A percentile compares a stretch with the other conserved stretches of the same genome.
phyloP scores from a whole-genome alignment of 2,329 filamentous ascomycete species.

The Monilinia fructicola region DNA sequence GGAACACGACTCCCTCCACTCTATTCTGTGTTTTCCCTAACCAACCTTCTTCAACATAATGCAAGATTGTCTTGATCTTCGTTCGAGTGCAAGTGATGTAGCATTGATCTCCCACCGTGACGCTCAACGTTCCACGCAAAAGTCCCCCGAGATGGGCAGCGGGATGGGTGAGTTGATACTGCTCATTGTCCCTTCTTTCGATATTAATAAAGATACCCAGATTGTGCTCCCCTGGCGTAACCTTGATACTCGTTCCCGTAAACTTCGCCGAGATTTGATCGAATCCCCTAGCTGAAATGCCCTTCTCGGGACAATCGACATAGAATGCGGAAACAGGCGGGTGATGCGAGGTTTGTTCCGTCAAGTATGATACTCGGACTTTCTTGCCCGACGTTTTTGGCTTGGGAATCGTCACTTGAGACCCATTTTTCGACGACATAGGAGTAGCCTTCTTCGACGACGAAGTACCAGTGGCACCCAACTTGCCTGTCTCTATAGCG shows the following conservation, averaged over 20 bases:
- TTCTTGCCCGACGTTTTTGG: constrained; percentile 48
- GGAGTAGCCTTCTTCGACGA: constrained; percentile 22
- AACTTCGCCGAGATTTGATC: constrained; percentile 98
- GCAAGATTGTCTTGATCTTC: constrained; percentile 84
- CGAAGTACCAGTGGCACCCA: not conserved
- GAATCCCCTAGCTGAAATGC: constrained; percentile 82
- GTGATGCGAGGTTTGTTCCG: constrained; percentile 97
- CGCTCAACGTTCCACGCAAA: constrained; percentile 79
- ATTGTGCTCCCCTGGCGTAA: constrained; percentile 89
- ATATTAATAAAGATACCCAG: constrained; percentile 92
- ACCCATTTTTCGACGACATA: constrained; percentile 31
- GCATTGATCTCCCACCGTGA: constrained; percentile 86
- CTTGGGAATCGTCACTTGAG: constrained; percentile 30
- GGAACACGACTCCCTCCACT: constrained; percentile 87
- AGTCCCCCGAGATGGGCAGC: constrained; percentile 89
- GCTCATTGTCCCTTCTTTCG: constrained; percentile 76
- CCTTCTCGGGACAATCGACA: constrained; percentile 87
- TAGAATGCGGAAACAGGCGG: constrained; percentile 96
- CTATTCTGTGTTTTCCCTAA: constrained; percentile 87
- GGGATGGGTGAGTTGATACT: constrained; percentile 93
- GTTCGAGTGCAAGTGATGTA: constrained; percentile 90
- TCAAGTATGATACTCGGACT: constrained; percentile 87
- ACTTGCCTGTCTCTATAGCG: constrained; percentile 48
- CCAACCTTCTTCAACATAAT: constrained; percentile 95
- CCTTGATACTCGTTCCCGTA: constrained; percentile 90